These are phyloP conservation scores for Asterophora parasitica DNA, from an alignment of 768 basidiomycete species.

Conservation along the genomic window DNA sequence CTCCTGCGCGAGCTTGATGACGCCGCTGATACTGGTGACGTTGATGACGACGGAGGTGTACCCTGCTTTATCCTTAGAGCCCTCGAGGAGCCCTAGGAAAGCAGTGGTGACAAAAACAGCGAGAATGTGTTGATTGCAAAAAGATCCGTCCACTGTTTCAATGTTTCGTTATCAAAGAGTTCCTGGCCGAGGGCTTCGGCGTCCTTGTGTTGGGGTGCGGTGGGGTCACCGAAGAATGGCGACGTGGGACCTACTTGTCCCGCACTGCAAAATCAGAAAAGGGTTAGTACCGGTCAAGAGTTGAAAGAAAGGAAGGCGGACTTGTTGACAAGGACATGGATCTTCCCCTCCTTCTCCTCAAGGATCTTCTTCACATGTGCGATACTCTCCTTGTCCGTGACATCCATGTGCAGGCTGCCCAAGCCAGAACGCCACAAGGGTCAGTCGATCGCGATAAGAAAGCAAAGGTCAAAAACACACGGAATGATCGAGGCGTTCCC, in stretches of 20 bases:
- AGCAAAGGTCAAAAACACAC: conserved; percentile 32
- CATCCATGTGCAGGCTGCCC: conserved; percentile 58
- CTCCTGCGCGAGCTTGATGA: conserved; percentile 65
- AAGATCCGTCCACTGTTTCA: conserved; percentile 57
- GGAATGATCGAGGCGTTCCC: conserved; percentile 52
- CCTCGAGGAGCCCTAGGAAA: conserved; percentile 71
- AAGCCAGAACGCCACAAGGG: background rate
- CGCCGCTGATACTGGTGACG: conserved; percentile 72
- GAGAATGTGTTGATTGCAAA: conserved; percentile 70
- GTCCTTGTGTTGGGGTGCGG: conserved; percentile 54
- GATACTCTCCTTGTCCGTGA: conserved; percentile 67
- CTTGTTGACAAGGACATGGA: conserved; percentile 85
- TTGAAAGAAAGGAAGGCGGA: conserved; percentile 33
- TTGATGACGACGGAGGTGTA: conserved; percentile 70
- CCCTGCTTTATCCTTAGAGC: conserved; percentile 51
- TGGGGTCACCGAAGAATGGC: conserved; percentile 50
- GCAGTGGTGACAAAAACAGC: conserved; percentile 75
- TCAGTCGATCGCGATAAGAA: conserved; percentile 5
- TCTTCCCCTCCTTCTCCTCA: conserved; percentile 55
- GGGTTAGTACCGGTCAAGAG: background rate
- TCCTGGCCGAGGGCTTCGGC: conserved; percentile 64
- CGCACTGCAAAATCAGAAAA: conserved; percentile 40
- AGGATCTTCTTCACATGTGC: conserved; percentile 46
- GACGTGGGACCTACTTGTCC: conserved; percentile 68
- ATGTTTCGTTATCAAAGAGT: conserved; percentile 63